Conservation (phyloP, 2,329 filamentous ascomycete species). For the Leptodontidium sp. region DNA sequence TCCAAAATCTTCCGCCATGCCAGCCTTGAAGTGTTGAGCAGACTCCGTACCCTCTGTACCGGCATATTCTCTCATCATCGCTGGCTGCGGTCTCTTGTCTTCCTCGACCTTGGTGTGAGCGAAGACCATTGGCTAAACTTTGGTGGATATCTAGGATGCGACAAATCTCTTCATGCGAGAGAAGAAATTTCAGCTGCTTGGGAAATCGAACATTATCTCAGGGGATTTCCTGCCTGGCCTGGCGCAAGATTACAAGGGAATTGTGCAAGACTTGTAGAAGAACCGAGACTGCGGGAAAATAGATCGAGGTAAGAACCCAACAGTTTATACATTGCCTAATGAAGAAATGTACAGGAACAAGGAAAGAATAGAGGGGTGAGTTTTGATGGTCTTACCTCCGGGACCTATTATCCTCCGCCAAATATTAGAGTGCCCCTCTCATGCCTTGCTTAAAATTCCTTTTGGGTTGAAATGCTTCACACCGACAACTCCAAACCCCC, state of each 20-base stretch:
- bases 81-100: slow-evolving; percentile 29
- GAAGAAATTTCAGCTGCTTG: slow-evolving; percentile 22
- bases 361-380: neutral
- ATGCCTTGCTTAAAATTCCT: slow-evolving; percentile 25
- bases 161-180: slow-evolving; percentile 27
- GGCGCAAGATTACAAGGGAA: slow-evolving; percentile 27
- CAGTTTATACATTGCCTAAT: neutral
- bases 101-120: slow-evolving; percentile 31
- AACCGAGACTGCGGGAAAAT: neutral
- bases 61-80: slow-evolving; percentile 27
- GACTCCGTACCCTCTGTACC: slow-evolving; percentile 30
- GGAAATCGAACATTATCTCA: slow-evolving; percentile 17
- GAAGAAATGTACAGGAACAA: neutral
- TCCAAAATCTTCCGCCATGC: slow-evolving; percentile 23
- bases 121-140: slow-evolving; percentile 24
- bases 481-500: slow-evolving; percentile 28
- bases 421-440: neutral
- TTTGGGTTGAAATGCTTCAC: slow-evolving; percentile 25
- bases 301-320: neutral
- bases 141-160: slow-evolving; percentile 28
- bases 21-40: slow-evolving; percentile 14
- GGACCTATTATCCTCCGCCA: neutral
- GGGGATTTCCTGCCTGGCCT: slow-evolving; percentile 16
- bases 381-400: too few relatives aligned
- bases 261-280: slow-evolving; percentile 23